Base-by-base conservation (phyloP, 345 rosid genomes). In the Syzygium aromaticum region DNA sequence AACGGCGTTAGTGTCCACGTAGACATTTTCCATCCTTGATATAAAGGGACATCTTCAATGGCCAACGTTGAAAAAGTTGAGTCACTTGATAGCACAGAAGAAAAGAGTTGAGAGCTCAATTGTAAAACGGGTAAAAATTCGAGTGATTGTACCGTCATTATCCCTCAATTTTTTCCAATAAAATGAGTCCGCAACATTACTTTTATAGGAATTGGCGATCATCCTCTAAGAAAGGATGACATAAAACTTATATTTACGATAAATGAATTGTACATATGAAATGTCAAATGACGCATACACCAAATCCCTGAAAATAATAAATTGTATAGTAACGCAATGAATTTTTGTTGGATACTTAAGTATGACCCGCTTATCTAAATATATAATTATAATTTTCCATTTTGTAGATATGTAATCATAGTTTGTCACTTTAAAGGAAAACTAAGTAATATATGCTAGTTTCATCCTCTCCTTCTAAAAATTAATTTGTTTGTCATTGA, bases 61-160 rank as follows among this genome's bases (percentile, higher is more conserved):
- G 8, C 27, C 8, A 4, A 22, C 11, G 17, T 22, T 54, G 8
- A 4, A 21, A 56, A 56, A 22, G 27, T 22, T 8, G 12, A 56
- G 61, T 3, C 8, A 56, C 27, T 56, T 22, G 25, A 22, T 22
- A 22, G 5, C 11, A 1, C 0, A 54, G 21, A 7, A 0, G 0
- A 21, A 54, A 54, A 8, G 11, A 9, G 27, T 56, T 8, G 61
- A 56, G 61, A 56, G 3, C 11, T 56, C n/a, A 8, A 56, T 0
- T 3, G n/a, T 56, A 56, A 56, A 56, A 56, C 3, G 11, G n/a
- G n/a, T 8, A 56, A 56, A 22, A 9, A 22, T 56, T 56, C 5
- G 0, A 56, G n/a, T 0, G 0, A 56, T 22, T 22, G 2, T 4
- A 3, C 22, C 3, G 4, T 22, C 61, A 0, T 56, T 54, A 54